These are phyloP conservation scores for Fusarium palustre DNA, from an alignment of 2,329 filamentous ascomycete genomes.

Conservation along the genomic window DNA sequence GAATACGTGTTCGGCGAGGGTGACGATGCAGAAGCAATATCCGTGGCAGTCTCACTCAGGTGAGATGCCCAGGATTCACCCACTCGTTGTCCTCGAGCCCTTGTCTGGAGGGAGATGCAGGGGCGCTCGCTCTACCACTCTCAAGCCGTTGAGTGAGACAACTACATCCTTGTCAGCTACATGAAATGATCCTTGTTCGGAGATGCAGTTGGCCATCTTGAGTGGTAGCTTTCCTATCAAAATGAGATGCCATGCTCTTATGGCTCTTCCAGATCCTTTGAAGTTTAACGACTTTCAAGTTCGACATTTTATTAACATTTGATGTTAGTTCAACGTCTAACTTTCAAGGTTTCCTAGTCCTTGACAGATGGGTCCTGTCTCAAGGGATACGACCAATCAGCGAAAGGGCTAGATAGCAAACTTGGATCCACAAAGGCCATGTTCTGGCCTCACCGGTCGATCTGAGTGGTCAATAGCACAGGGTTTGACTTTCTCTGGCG, in stretches of 20 bases:
- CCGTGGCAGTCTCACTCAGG: conserved; percentile 12
- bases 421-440: conserved; percentile 21
- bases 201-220: conserved; percentile 15
- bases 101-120: conserved; percentile 31
- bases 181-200: conserved; percentile 21
- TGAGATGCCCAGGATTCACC: conserved; percentile 19
- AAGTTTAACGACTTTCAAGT: conserved; percentile 2
- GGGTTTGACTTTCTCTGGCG: conserved; percentile 6
- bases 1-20: conserved; percentile 11
- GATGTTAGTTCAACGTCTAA: conserved; percentile 18
- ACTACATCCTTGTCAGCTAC: conserved; percentile 9
- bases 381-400: conserved; percentile 11
- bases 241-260: neutral
- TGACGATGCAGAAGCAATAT: conserved; percentile 31
- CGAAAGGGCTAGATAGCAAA: neutral
- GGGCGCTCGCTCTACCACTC: conserved; percentile 30
- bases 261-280: neutral
- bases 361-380: conserved; percentile 17
- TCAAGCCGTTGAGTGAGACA: conserved; percentile 28
- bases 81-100: conserved; percentile 28
- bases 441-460: conserved; percentile 33
- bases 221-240: neutral
- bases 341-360: conserved; percentile 23
- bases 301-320: neutral
- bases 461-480: conserved; percentile 15